A percentile compares a stretch with the other conserved stretches of the same genome.
These are phyloP conservation scores for Emergomyces pasteurianus DNA, from an alignment of 2,329 filamentous ascomycete genomes.

Conservation along the genomic window DNA sequence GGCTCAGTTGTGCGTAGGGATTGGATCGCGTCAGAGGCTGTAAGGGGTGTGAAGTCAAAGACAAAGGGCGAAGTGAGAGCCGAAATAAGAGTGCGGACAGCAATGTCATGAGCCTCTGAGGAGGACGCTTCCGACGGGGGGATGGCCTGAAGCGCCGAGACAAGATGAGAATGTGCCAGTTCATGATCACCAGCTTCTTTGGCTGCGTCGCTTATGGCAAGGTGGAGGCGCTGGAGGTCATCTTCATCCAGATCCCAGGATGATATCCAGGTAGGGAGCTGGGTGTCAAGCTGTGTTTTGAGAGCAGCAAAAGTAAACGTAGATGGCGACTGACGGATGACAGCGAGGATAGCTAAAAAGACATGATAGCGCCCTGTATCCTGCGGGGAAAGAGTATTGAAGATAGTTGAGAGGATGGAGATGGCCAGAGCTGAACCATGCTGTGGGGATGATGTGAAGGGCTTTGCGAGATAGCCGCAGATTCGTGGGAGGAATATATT, in stretches of 20 bases:
- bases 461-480: conserved; percentile 79
- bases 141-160: conserved; percentile 67
- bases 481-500: conserved; percentile 78
- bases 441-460: conserved; percentile 70
- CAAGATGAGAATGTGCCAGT: conserved; percentile 61
- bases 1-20: conserved; percentile 74
- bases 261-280: conserved; percentile 68
- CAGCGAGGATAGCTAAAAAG: conserved; percentile 74
- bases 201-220: conserved; percentile 71
- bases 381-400: conserved; percentile 74
- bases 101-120: conserved; percentile 45
- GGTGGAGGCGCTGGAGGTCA: conserved; percentile 72
- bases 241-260: conserved; percentile 75
- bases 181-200: conserved; percentile 64
- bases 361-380: conserved; percentile 81
- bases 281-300: conserved; percentile 63
- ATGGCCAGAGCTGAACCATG: conserved; percentile 80
- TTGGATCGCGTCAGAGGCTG: conserved; percentile 64
- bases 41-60: conserved; percentile 63
- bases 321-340: conserved; percentile 61
- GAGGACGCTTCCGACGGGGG: conserved; percentile 45
- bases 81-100: conserved; percentile 52
- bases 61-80: conserved; percentile 55
- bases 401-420: conserved; percentile 84
- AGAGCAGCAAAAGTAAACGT: conserved; percentile 70